Percentiles rank a stretch among this genome's conserved stretches.
phyloP scores from a whole-genome alignment of 768 basidiomycete genomes.

The Rhodocollybia butyracea region DNA sequence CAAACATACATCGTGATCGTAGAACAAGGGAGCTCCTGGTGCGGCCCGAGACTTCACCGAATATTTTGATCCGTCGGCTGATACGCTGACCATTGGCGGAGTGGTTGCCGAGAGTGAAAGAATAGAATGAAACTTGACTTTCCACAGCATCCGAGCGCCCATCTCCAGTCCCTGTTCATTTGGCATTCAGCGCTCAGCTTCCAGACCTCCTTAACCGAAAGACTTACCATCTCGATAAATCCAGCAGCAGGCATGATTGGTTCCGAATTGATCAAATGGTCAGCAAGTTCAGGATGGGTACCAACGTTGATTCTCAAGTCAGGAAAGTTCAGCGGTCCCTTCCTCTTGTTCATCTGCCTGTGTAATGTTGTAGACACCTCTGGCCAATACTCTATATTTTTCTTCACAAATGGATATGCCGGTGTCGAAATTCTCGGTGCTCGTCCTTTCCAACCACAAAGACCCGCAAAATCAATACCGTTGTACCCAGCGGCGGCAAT shows the following conservation, averaged over 20 bases:
- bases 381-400: conserved; percentile 18
- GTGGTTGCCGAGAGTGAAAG: conserved; percentile 17
- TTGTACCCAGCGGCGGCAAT: conserved; percentile 26
- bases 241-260: conserved; percentile 42
- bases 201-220: too few species aligned
- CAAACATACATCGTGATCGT: not conserved
- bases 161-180: conserved; percentile 1
- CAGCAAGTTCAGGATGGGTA: conserved; percentile 33
- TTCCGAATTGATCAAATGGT: conserved; percentile 37
- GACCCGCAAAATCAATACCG: conserved; percentile 25
- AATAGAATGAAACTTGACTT: conserved; percentile 18
- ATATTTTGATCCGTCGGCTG: conserved; percentile 9
- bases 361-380: conserved; percentile 6
- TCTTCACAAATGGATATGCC: conserved; percentile 29
- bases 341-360: not conserved
- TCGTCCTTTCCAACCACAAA: too few species aligned
- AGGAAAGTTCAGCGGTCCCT: conserved; percentile 17
- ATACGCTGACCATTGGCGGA: conserved; percentile 16
- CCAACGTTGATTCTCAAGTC: conserved; percentile 6
- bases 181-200: not conserved
- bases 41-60: not conserved
- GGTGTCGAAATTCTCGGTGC: conserved; percentile 15
- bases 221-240: conserved; percentile 28
- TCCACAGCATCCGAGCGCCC: conserved; percentile 17
- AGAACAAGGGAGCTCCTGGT: not conserved